Evolutionary conservation across 2,329 filamentous ascomycete genomes (phyloP), one percentile per base, ranked within the genome.

Genomic region (Pseudocercospora macadamiae): DNA sequence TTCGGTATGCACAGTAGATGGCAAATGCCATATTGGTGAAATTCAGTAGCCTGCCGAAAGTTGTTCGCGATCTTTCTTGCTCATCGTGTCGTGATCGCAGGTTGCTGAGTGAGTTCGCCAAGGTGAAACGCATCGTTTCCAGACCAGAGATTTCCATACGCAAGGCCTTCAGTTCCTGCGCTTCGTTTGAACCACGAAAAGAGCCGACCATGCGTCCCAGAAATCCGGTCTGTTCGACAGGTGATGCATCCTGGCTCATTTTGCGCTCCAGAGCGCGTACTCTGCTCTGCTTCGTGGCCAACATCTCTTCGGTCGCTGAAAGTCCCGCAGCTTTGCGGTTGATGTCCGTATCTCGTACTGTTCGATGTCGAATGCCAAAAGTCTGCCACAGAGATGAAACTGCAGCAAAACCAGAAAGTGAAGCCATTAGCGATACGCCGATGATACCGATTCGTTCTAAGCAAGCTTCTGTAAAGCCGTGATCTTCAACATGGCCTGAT

Each of bases 391-490:
- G 86, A 1, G 89, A 89, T 21, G 89, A 93, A 30, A 96, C 89
- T n/a, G 90, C 90, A 4, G 91, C 91, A 68, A 96, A 96, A 0
- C 91, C 91, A 5, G 91, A 91, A n/a, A 96, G 79, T 12, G 93
- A 82, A 14, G 91, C 91, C 90, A 96, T 96, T 54, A 95, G 77
- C 48, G 89, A 87, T 56, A 95, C 91, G 3, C 91, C 91, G 62
- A 96, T 91, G 37, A 96, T 88, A 10, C 91, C 91, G 23, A 96
- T 86, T 44, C 91, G 74, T 64, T 85, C 82, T 45, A 86, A 70
- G 66, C 83, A 84, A 28, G 81, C 82, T 66, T 85, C 82, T 47
- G 79, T 81, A 54, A 86, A 77, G 21, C 74, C 76, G 57, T 80
- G 76, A 45, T 76, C 72, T 57, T 79, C 66, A 1, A 45, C 45